Base-by-base conservation (phyloP, 805 yeast species). In the Candida sithepensis region DNA sequence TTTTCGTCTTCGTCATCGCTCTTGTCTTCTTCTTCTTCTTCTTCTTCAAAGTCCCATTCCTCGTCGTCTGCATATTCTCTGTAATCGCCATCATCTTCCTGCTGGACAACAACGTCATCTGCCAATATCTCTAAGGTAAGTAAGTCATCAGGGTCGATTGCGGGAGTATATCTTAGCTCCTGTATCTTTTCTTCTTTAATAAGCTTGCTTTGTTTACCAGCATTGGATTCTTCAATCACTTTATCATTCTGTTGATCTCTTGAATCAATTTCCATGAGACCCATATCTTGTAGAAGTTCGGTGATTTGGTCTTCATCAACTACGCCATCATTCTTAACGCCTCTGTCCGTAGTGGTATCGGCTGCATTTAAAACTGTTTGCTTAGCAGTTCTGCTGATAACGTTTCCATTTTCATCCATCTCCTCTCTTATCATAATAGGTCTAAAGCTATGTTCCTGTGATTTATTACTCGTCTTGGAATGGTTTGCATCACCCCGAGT, bases 391-490 rank as follows among this genome's bases (percentile, higher is more conserved):
- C 73, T n/a, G 37, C 58, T 62, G 2, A 85, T 13, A 6, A 26
- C 20, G 52, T 86, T 83, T 0, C 86, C 96, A 22, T 84, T 82
- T 2, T 86, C 96, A 64, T 90, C 96, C 20, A 90, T 62, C 44
- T 81, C 85, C 58, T 90, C 97, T 46, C 80, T 72, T 20, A 89
- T 88, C 49, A 87, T 92, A 76, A 86, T 79, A n/a, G 49, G 58
- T 45, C 28, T 53, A 49, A 42, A 75, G 7, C 20, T 26, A 10
- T 39, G 30, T 2, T 37, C 14, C 14, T 18, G 16, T 7, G n/a
- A n/a, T n/a, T n/a, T n/a, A n/a, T n/a, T n/a, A n/a, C n/a, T n/a
- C n/a, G n/a, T n/a, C n/a, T n/a, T n/a, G n/a, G n/a, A n/a, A n/a
- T n/a, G n/a, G n/a, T n/a, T n/a, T n/a, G n/a, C n/a, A n/a, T n/a